Evolutionary conservation across 2,329 filamentous ascomycete genomes (phyloP).

Genomic region (Leptographium galeiforme): DNA sequence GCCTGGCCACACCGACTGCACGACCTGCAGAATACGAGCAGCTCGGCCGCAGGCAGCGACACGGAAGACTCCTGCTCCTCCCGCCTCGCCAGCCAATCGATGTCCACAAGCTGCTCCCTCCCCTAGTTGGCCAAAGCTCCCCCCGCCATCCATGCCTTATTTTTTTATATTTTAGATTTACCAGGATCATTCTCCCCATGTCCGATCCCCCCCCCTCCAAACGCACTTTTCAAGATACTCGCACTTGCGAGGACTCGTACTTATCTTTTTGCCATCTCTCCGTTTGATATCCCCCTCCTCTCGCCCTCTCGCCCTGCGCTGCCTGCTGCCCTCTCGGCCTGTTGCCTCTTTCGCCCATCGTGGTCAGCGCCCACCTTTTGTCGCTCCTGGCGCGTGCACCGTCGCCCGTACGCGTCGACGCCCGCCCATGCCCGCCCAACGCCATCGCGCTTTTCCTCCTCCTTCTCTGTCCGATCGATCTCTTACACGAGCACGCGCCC

Average conservation of each 20-base stretch:
- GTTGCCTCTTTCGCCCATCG: background rate
- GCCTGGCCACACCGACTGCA: too few species aligned
- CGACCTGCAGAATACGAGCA: background rate
- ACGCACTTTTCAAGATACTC: background rate
- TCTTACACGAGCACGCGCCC: background rate
- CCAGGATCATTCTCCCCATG: background rate
- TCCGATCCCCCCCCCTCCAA: background rate
- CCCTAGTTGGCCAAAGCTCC: background rate
- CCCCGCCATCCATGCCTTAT: conserved; percentile 4
- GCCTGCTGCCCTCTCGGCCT: background rate
- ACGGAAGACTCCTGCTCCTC: too few species aligned
- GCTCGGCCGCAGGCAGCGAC: background rate
- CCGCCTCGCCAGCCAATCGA: background rate
- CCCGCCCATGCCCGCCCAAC: background rate
- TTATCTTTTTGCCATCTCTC: background rate
- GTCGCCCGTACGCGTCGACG: too few species aligned
- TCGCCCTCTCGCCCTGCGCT: too few species aligned
- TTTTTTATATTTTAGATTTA: conserved; percentile 1
- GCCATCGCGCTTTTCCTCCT: background rate
- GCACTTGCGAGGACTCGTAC: background rate
- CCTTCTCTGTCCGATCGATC: background rate
- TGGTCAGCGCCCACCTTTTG: background rate
- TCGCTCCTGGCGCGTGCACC: background rate
- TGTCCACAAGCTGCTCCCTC: background rate
- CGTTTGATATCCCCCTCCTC: background rate